Conservation (phyloP, 768 basidiomycete genomes). For the Hericium alpestre region DNA sequence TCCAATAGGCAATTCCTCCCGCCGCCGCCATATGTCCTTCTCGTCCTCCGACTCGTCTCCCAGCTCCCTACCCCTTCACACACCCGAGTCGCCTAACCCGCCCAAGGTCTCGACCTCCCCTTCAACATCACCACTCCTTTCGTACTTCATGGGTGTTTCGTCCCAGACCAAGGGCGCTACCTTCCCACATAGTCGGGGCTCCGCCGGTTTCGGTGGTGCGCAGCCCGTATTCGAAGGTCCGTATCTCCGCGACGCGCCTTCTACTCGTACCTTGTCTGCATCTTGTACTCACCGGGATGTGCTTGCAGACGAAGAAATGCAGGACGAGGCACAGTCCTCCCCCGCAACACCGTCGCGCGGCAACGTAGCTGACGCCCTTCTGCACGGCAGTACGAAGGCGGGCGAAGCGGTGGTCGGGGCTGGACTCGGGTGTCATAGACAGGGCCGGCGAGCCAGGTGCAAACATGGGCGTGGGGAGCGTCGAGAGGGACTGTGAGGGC, state of each 20-base stretch:
- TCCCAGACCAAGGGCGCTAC: constrained; percentile 4
- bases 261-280: not conserved
- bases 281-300: not conserved
- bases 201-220: constrained; percentile 2
- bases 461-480: not conserved
- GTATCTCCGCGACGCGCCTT: not conserved
- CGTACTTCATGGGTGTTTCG: constrained; percentile 10
- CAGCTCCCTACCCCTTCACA: constrained; percentile 8
- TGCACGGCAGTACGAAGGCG: not conserved
- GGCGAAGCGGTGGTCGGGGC: not conserved
- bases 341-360: constrained; percentile 32
- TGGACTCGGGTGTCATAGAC: constrained; percentile 1
- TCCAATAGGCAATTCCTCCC: constrained; percentile 4
- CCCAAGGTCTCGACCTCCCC: constrained; percentile 8
- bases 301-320: constrained; percentile 7
- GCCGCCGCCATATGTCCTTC: constrained; percentile 8
- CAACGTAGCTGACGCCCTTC: constrained; percentile 15
- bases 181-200: constrained; percentile 6
- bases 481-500: not conserved
- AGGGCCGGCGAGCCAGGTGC: not conserved
- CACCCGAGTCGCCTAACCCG: constrained; percentile 4
- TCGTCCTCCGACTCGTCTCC: constrained; percentile 9
- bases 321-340: constrained; percentile 5
- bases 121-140: constrained; percentile 9
- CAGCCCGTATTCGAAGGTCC: constrained; percentile 11